These are phyloP conservation scores for Suillus plorans DNA, from an alignment of 768 basidiomycete genomes.

Conservation along the genomic window DNA sequence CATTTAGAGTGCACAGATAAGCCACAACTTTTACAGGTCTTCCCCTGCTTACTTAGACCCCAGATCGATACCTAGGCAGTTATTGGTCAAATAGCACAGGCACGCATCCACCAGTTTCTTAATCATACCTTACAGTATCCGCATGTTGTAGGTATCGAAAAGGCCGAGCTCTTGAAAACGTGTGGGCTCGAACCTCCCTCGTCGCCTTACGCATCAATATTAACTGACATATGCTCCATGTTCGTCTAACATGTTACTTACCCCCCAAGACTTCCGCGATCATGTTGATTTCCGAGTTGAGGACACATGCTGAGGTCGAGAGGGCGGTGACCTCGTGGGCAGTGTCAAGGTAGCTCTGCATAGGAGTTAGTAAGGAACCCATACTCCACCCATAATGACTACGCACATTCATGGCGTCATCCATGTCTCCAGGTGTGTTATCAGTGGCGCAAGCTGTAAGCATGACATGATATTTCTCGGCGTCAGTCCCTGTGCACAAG, in stretches of 20 bases:
- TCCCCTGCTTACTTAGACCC: slow-evolving; percentile 86
- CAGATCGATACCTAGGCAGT: slow-evolving; percentile 69
- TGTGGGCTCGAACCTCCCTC: slow-evolving; percentile 71
- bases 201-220: slow-evolving; percentile 52
- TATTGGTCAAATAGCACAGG: slow-evolving; percentile 4
- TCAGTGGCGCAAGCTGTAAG: slow-evolving; percentile 44
- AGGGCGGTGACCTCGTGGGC: slow-evolving; percentile 59
- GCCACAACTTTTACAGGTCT: slow-evolving; percentile 77
- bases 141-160: slow-evolving; percentile 83
- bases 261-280: slow-evolving; percentile 65
- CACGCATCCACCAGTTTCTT: slow-evolving; percentile 6
- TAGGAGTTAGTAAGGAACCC: slow-evolving; percentile 8
- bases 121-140: slow-evolving; percentile 72
- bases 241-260: slow-evolving; percentile 31
- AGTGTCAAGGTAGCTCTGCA: slow-evolving; percentile 62
- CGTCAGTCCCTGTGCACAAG: slow-evolving; percentile 47
- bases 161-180: slow-evolving; percentile 80
- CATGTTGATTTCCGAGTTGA: slow-evolving; percentile 64
- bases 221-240: slow-evolving; percentile 6
- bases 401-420: slow-evolving; percentile 32
- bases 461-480: slow-evolving; percentile 47
- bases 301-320: slow-evolving; percentile 51
- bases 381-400: not conserved
- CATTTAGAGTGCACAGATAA: slow-evolving; percentile 83
- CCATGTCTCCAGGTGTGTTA: slow-evolving; percentile 54